Evolutionary conservation across 2,329 filamentous ascomycete genomes (phyloP), one percentile per base, ranked within the genome.

Genomic region (Trichoderma koningii): DNA sequence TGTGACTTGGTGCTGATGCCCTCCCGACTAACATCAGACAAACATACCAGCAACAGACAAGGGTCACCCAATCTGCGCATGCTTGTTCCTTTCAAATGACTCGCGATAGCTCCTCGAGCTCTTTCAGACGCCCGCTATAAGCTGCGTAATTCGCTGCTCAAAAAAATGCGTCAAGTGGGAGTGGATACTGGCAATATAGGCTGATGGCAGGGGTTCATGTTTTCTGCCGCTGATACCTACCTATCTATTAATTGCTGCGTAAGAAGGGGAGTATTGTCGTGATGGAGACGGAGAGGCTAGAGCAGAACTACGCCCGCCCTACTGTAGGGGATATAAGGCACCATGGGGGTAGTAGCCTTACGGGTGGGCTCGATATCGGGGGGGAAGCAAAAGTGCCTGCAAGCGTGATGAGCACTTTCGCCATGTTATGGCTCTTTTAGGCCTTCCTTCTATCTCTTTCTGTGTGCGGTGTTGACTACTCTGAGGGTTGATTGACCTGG

Each of bases 261-360:
- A 30, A 9, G 6, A 30, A 9, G 30, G 9, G 30, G 7, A 30
- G 1, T 2, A 28, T 7, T 30, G 47, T 42, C 34, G 57, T 42
- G 47, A 51, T 50, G 47, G 44, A 21, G 34, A 45, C 47, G 42
- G 34, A 30, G 34, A 38, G 34, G 34, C 34, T 38, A 38, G 51
- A 52, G 38, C 21, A 19, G 3, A 52, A 34, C 48, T 61, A 34
- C 57, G 57, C 57, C 57, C 57, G 57, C 57, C 38, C 57, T 61
- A 52, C n/a, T n/a, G n/a, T n/a, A n/a, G n/a, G 51, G 12, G 17
- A 52, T 41, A 30, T 51, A 56, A 38, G 3, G 34, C 10, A 30
- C 51, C 5, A 48, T 34, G 15, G 21, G 21, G 21, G 44, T 21
- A 60, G 44, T 21, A 60, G 56, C 56, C 56, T 48, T 60, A 60